Evolutionary conservation across 495 filamentous ascomycete species (phyloP).

Genomic region (Hypomontagnella monticulosa): DNA sequence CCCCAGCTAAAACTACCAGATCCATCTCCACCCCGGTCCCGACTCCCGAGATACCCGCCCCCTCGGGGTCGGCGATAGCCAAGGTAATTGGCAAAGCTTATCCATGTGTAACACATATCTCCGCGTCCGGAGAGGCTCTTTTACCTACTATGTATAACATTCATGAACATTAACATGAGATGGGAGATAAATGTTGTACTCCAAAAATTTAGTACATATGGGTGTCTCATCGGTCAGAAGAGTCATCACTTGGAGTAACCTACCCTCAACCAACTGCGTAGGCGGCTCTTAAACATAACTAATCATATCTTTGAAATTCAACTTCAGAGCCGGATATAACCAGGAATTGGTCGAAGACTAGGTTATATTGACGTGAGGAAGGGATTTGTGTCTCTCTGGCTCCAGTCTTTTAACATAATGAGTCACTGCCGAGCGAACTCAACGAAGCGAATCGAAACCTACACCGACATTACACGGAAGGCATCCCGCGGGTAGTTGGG

Average conservation of each 20-base stretch:
- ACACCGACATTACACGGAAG: too few species aligned
- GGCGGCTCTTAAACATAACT: too few species aligned
- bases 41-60: conserved; percentile 22
- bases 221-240: background rate
- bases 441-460: background rate
- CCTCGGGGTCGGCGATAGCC: conserved; percentile 20
- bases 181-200: background rate
- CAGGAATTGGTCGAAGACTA: too few species aligned
- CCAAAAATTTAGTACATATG: background rate
- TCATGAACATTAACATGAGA: background rate
- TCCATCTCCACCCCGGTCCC: conserved; percentile 15
- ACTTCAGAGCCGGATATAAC: too few species aligned
- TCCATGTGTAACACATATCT: conserved; percentile 13
- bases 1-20: conserved; percentile 1
- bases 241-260: background rate
- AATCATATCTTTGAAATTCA: too few species aligned
- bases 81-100: conserved; percentile 3
- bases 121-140: conserved; percentile 11
- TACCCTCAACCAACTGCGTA: too few species aligned
- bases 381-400: background rate
- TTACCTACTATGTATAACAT: conserved; percentile 7
- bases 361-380: background rate
- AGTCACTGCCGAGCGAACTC: conserved; percentile 4
- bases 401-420: background rate
- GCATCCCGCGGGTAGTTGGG: too few species aligned